Evolutionary conservation across 805 yeast genomes (phyloP).

Genomic region (Pichia sporocuriosa): DNA sequence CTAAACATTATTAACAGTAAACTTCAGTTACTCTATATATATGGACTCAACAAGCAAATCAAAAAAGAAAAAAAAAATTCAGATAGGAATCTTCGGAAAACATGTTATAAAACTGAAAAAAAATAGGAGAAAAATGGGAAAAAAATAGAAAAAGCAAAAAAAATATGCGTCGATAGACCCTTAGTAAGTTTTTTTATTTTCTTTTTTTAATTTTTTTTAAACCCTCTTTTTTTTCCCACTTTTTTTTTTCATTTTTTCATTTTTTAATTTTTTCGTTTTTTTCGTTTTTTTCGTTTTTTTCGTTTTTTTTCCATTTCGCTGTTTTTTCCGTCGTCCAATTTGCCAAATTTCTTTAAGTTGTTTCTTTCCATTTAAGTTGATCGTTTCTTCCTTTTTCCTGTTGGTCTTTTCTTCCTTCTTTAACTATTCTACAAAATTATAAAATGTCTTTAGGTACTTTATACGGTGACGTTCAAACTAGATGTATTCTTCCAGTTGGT

Average conservation of each 20-base stretch:
- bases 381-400: background rate
- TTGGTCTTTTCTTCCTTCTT: background rate
- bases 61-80: too few relatives aligned
- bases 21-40: too few relatives aligned
- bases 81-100: too few relatives aligned
- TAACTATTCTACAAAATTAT: background rate
- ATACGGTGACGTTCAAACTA: constrained; percentile 28
- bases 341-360: background rate
- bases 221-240: too few relatives aligned
- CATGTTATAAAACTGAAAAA: background rate
- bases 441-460: constrained; percentile 32
- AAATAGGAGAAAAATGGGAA: too few relatives aligned
- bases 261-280: too few relatives aligned
- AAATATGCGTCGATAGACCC: background rate
- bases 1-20: background rate
- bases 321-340: background rate
- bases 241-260: too few relatives aligned
- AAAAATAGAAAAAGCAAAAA: too few relatives aligned
- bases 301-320: background rate
- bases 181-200: background rate
- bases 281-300: too few relatives aligned
- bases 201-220: too few relatives aligned
- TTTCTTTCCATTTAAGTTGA: background rate
- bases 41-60: too few relatives aligned
- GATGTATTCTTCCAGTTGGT: constrained; percentile 28